Percentiles rank a stretch among this genome's conserved stretches.
Evolutionary conservation across 2,329 filamentous ascomycete genomes (phyloP).

Genomic region (Ambrosiella xylebori): DNA sequence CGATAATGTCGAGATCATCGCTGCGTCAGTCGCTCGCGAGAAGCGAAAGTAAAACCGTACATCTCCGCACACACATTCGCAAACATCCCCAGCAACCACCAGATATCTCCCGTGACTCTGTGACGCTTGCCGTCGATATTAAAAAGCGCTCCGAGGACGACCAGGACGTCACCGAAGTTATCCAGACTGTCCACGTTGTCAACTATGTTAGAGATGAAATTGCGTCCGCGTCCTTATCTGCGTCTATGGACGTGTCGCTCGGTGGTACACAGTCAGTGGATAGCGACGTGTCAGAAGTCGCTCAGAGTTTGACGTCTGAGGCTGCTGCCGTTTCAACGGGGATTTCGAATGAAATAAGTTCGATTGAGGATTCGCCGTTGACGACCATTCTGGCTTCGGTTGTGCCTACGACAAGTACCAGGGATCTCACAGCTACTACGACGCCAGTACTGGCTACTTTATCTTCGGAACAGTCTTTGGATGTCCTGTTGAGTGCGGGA

Average conservation of each 20-base stretch:
- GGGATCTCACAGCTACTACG: background rate
- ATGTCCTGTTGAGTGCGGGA: background rate
- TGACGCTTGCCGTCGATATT: conserved; percentile 1
- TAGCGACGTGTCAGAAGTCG: background rate
- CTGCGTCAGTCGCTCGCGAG: conserved; percentile 8
- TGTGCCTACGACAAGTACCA: background rate
- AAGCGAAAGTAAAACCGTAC: conserved; percentile 3
- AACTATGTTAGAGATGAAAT: conserved; percentile 31
- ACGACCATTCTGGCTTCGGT: background rate
- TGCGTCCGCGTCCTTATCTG: conserved; percentile 7
- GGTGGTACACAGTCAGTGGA: background rate
- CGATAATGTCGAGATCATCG: conserved; percentile 9
- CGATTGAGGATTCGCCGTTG: background rate
- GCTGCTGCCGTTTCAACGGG: background rate
- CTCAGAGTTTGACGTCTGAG: background rate
- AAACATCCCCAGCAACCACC: conserved; percentile 11
- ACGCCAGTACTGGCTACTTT: background rate
- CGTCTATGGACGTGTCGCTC: background rate
- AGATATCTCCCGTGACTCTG: background rate
- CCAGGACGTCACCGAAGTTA: conserved; percentile 18
- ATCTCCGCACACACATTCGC: conserved; percentile 8
- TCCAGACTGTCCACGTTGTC: conserved; percentile 38
- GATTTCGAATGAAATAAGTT: background rate
- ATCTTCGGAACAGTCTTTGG: background rate
- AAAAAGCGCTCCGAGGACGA: background rate